These are phyloP conservation scores for Paramecium caudatum DNA, from an alignment of 73 alveolate genomes.

Conservation along the genomic window DNA sequence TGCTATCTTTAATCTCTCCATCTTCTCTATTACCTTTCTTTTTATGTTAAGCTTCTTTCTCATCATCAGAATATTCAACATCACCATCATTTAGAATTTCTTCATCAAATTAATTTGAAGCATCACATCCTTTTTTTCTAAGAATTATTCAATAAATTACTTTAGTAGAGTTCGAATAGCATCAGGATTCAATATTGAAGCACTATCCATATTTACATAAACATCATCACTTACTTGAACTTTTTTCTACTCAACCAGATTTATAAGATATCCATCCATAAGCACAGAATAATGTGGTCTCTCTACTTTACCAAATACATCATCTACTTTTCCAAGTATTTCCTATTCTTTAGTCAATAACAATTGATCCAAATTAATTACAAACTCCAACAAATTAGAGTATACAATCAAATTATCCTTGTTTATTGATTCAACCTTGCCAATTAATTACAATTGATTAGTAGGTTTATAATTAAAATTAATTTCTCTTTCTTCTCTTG, in stretches of 20 bases:
- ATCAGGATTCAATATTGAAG: background rate
- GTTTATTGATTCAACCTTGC: constrained; percentile 8
- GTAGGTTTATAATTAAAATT: constrained; percentile 22
- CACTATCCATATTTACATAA: constrained; percentile 26
- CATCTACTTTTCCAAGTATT: constrained; percentile 71
- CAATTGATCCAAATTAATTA: constrained; percentile 64
- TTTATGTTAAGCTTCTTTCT: constrained; percentile 40
- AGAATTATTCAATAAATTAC: background rate
- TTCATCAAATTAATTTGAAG: constrained; percentile 76
- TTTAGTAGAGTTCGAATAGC: constrained; percentile 1
- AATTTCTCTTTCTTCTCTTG: constrained; percentile 47
- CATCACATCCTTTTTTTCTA: constrained; percentile 78
- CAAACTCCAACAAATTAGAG: constrained; percentile 49
- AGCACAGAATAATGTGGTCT: constrained; percentile 69
- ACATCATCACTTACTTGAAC: constrained; percentile 63
- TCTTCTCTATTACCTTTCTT: constrained; percentile 48
- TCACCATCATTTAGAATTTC: constrained; percentile 70
- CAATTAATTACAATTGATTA: background rate
- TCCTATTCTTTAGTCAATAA: constrained; percentile 13
- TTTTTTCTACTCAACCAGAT: constrained; percentile 26
- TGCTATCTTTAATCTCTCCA: constrained; percentile 42
- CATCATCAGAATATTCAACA: constrained; percentile 77
- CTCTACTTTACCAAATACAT: constrained; percentile 73
- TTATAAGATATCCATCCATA: constrained; percentile 57
- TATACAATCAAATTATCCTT: constrained; percentile 25